phyloP scores from a whole-genome alignment of 2,329 filamentous ascomycete species.

The Berkeleyomyces basicola region DNA sequence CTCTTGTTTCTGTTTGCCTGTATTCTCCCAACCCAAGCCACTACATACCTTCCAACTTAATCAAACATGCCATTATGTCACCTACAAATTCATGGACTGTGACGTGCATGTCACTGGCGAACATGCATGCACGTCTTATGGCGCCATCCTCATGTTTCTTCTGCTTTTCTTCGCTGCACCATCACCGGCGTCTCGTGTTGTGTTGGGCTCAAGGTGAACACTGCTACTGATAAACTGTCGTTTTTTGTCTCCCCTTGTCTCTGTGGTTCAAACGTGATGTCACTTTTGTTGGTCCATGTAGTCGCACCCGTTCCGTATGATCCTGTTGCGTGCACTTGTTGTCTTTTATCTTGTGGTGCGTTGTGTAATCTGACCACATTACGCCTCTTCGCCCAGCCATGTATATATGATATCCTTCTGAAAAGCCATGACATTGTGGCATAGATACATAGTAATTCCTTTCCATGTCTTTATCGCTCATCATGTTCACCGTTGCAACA shows the following conservation, averaged over 20 bases:
- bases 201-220: background rate
- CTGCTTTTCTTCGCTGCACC: background rate
- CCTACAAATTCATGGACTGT: background rate
- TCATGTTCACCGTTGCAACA: too few relatives aligned
- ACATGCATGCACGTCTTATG: background rate
- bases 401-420: background rate
- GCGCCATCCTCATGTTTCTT: background rate
- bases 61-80: constrained; percentile 4
- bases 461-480: too few relatives aligned
- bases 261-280: background rate
- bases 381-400: background rate
- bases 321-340: too few relatives aligned
- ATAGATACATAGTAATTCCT: too few relatives aligned
- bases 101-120: background rate
- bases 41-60: constrained; percentile 11
- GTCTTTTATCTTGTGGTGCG: too few relatives aligned
- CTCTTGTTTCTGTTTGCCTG: constrained; percentile 9
- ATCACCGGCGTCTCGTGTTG: background rate
- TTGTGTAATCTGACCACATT: too few relatives aligned
- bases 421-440: too few relatives aligned
- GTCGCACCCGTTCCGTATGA: too few relatives aligned
- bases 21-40: background rate
- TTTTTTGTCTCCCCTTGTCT: background rate
- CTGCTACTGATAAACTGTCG: background rate
- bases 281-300: too few relatives aligned